Conservation (phyloP, 805 yeast genomes). For the Saccharomycopsis microspora region DNA sequence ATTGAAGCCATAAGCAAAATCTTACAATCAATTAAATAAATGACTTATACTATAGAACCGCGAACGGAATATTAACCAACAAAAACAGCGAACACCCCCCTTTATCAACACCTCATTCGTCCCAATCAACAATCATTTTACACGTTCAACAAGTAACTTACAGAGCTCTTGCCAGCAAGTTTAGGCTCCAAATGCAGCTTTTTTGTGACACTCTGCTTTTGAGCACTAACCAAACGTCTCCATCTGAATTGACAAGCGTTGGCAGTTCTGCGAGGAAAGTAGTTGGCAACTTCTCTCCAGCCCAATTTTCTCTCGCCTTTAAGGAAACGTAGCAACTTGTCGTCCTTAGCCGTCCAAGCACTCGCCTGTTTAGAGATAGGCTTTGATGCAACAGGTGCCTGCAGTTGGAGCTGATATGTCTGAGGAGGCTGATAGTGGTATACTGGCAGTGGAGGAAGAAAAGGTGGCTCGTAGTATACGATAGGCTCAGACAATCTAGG, state of each 20-base stretch:
- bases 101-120: not conserved
- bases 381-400: not conserved
- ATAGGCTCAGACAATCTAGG: slow-evolving; percentile 11
- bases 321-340: slow-evolving; percentile 30
- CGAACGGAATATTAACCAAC: no score
- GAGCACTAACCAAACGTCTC: slow-evolving; percentile 27
- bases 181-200: no score
- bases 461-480: slow-evolving; percentile 23
- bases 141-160: slow-evolving; percentile 1
- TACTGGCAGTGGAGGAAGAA: not conserved
- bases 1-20: no score
- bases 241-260: slow-evolving; percentile 47
- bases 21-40: no score
- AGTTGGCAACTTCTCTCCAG: slow-evolving; percentile 42
- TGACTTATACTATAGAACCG: no score
- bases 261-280: slow-evolving; percentile 40
- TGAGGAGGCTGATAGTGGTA: not conserved
- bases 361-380: slow-evolving; percentile 18
- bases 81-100: no score
- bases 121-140: not conserved
- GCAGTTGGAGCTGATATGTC: not conserved
- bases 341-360: slow-evolving; percentile 38
- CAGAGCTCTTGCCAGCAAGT: not conserved
- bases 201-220: not conserved
- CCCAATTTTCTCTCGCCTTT: slow-evolving; percentile 42